Evolutionary conservation across 345 rosid genomes (phyloP).

Genomic region (Eutrema yunnanense): DNA sequence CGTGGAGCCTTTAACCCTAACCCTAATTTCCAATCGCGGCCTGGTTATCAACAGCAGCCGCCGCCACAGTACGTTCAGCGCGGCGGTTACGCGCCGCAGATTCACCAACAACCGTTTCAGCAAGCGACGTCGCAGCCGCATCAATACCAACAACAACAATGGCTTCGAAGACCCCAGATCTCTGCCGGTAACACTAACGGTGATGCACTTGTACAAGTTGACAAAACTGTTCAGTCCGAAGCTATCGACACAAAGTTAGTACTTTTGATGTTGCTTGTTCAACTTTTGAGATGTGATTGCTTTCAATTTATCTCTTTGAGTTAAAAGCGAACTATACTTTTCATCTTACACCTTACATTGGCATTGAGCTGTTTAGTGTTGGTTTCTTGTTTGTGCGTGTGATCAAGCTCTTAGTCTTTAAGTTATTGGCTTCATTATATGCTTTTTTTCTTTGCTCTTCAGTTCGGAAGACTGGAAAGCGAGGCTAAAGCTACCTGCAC

Average conservation of each 20-base stretch:
- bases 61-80: slow-evolving; percentile 62
- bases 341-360: background rate
- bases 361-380: background rate
- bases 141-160: slow-evolving; percentile 39
- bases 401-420: background rate
- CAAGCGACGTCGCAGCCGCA: slow-evolving; percentile 29
- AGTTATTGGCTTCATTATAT: background rate
- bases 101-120: slow-evolving; percentile 39
- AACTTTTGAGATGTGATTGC: background rate
- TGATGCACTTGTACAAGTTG: slow-evolving; percentile 46
- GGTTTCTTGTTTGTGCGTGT: background rate
- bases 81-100: slow-evolving; percentile 31
- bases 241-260: slow-evolving; percentile 60
- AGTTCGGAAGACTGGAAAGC: slow-evolving; percentile 97
- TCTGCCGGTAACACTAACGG: slow-evolving; percentile 25
- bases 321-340: background rate
- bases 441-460: background rate
- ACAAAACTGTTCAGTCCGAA: slow-evolving; percentile 82
- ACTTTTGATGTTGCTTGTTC: background rate
- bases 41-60: slow-evolving; percentile 30
- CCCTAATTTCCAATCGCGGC: slow-evolving; percentile 46
- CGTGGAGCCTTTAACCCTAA: slow-evolving; percentile 45
- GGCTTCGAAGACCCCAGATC: slow-evolving; percentile 57
- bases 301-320: background rate
- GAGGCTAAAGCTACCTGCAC: slow-evolving; percentile 55